Evolutionary conservation across 106 monocot genomes (phyloP), one percentile per base, ranked within the genome.

Genomic region (Acanthochlamys bracteata): DNA sequence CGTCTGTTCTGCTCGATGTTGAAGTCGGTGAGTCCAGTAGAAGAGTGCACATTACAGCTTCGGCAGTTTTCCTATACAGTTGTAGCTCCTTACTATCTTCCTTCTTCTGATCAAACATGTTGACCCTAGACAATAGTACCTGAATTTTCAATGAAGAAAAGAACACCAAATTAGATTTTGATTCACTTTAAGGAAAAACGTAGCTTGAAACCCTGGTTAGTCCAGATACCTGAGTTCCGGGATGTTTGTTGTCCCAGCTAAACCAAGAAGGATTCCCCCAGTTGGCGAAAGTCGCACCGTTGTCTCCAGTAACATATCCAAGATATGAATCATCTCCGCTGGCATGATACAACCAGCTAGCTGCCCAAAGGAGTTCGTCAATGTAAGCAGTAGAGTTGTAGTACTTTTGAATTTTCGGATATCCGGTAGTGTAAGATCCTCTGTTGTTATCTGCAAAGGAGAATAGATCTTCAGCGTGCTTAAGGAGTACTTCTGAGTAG

Each of bases 171-270:
- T n/a, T n/a, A n/a, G n/a, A n/a, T n/a, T n/a, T n/a, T n/a, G 43
- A 43, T 43, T 43, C 2, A 49, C 12, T 14, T 14, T 2, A 49
- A 10, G 49, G 17, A 49, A 49, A 49, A 49, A 49, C 2, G 49
- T 49, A 14, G 49, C 12, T 43, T 10, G 49, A 49, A 49, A 12
- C 49, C 2, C 2, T 17, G 2, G 1, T 11, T 4, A 39, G 11
- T 14, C 2, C 2, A 49, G 17, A 49, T 82, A 80, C 96, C 88
- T 96, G 96, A 19, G 88, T 88, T 54, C 96, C 96, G 0, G 90
- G 82, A 26, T 84, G 77, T 70, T 96, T 96, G 49, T 90, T 90
- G 72, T 96, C 95, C 95, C 95, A 96, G 64, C 95, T 96, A 53
- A 96, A 91, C 90, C 86, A 96, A 51, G 90, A 88, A 42, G 91